Conservation (phyloP, 805 yeast genomes). For the Nakazawaea populi region DNA sequence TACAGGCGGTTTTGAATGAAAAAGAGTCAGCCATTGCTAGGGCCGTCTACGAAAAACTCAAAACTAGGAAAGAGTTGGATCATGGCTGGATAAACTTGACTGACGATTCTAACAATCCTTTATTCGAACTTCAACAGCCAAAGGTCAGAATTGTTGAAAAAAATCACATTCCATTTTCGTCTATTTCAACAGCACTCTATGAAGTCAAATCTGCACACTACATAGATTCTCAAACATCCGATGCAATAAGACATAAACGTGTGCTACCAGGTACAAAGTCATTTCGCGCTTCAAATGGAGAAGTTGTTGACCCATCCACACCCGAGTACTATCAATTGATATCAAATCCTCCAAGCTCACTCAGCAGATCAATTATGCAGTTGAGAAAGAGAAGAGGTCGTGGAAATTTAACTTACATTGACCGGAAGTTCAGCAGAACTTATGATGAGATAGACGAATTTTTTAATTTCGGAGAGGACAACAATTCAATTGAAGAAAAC, state of each 20-base stretch:
- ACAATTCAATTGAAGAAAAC: conserved; percentile 10
- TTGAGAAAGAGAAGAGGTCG: conserved; percentile 75
- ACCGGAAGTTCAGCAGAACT: conserved; percentile 45
- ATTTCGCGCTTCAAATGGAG: conserved; percentile 46
- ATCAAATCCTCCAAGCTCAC: conserved; percentile 19
- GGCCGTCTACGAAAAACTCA: conserved; percentile 82
- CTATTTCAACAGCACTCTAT: conserved; percentile 64
- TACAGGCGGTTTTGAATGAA: conserved; percentile 64
- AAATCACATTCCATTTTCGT: conserved; percentile 71
- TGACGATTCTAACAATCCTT: conserved; percentile 82
- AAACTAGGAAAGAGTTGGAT: conserved; percentile 63
- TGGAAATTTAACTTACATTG: conserved; percentile 63
- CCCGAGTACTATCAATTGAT: conserved; percentile 41
- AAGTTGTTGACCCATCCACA: conserved; percentile 38
- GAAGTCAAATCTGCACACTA: conserved; percentile 59
- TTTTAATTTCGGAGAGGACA: conserved; percentile 32
- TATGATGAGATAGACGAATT: conserved; percentile 32
- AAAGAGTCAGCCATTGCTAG: conserved; percentile 73
- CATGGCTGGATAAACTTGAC: conserved; percentile 78
- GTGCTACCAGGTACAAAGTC: conserved; percentile 39
- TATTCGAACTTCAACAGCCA: conserved; percentile 60
- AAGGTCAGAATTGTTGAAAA: conserved; percentile 42
- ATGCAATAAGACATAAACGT: conserved; percentile 37
- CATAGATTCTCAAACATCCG: conserved; percentile 34
- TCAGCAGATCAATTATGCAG: conserved; percentile 48